These are phyloP conservation scores for Ogataea corticis DNA, from an alignment of 805 yeast species.

Conservation along the genomic window DNA sequence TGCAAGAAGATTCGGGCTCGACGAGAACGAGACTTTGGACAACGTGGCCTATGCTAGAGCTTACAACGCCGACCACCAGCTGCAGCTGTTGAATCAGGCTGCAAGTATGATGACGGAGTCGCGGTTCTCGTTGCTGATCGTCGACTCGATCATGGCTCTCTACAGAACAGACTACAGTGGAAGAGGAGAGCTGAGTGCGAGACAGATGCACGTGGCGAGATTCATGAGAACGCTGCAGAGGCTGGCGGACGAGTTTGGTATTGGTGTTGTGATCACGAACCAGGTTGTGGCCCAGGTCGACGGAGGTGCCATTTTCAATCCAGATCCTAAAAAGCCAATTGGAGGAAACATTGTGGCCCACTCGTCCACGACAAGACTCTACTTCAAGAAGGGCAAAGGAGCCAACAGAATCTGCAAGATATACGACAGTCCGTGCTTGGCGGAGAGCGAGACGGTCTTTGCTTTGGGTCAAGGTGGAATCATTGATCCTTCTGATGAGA, in stretches of 20 bases:
- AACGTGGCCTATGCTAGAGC: slow-evolving; percentile 98
- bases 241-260: slow-evolving; percentile 96
- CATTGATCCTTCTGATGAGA: slow-evolving; percentile 76
- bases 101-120: slow-evolving; percentile 96
- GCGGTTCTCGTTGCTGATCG: slow-evolving; percentile 83
- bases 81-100: slow-evolving; percentile 81
- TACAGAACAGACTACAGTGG: slow-evolving; percentile 95
- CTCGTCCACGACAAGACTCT: slow-evolving; percentile 89
- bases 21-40: slow-evolving; percentile 91
- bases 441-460: slow-evolving; percentile 92
- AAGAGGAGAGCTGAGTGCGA: slow-evolving; percentile 91
- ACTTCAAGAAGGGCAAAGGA: slow-evolving; percentile 86
- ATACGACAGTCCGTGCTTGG: slow-evolving; percentile 94
- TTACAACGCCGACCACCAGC: slow-evolving; percentile 94
- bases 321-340: slow-evolving; percentile 97
- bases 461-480: slow-evolving; percentile 97
- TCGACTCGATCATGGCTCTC: slow-evolving; percentile 96
- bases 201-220: slow-evolving; percentile 92
- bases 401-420: slow-evolving; percentile 93
- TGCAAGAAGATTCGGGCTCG: slow-evolving; percentile 87
- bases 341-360: slow-evolving; percentile 99
- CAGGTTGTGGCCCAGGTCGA: slow-evolving; percentile 99
- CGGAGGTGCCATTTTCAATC: slow-evolving; percentile 80
- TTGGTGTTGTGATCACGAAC: slow-evolving; percentile 92
- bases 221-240: slow-evolving; percentile 90